Evolutionary conservation across 495 filamentous ascomycete genomes (phyloP), one percentile per base, ranked within the genome.

Genomic region (Tuber calosporum): DNA sequence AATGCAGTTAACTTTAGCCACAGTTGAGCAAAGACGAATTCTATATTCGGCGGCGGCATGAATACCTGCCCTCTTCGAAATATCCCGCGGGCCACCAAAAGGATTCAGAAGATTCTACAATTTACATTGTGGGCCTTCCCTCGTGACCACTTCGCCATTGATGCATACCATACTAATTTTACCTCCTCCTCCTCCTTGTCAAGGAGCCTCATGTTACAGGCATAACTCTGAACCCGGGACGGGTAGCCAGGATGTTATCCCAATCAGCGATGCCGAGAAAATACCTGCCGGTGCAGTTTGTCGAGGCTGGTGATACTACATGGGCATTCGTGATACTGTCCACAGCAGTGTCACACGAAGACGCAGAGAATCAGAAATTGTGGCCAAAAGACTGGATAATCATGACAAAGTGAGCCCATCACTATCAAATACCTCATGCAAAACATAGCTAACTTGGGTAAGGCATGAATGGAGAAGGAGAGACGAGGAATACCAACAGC

Each of bases 321-420:
- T 85, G 82, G 75, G 82, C 80, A 58, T 81, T 85, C 41, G 75
- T 85, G 26, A 79, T 80, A 34, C 58, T 84, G 22, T 84, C 83
- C 42, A 76, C 76, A n/a, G 41, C 48, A 19, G 74, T 82, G 67
- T 74, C 73, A 19, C 66, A 78, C 69, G 69, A 68, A 48, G 75
- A 80, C 74, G 77, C 72, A 66, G 72, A 62, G 26, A 73, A 76
- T 6, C 71, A 68, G 68, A 68, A 71, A 37, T 19, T 77, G 38
- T 83, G 80, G 79, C 83, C 83, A 1, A 70, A 78, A 19, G 76
- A 80, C 45, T 85, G 83, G 83, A 83, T 83, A 69, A 74, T 84
- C 17, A 74, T 85, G 76, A 81, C 81, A 26, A 82, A 83, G 82
- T 82, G 71, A 75, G 75, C 42, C n/a, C 36, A 71, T 39, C 43